Evolutionary conservation across 2,329 filamentous ascomycete genomes (phyloP).

Genomic region (Botryotinia narcissicola): DNA sequence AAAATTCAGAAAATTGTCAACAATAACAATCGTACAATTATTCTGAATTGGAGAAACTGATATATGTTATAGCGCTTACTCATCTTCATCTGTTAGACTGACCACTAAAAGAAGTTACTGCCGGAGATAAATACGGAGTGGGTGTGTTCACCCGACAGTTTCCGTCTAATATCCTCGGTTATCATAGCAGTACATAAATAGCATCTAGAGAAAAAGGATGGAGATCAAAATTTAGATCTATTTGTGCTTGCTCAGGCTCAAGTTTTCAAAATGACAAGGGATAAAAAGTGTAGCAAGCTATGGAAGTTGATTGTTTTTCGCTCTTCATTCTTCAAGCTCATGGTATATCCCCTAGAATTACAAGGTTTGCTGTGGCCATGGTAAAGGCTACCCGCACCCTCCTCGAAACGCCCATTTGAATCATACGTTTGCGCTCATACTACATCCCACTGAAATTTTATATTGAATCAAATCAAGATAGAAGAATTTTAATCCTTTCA

Average conservation of each 20-base stretch:
- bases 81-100: background rate
- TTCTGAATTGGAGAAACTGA: background rate
- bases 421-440: constrained; percentile 35
- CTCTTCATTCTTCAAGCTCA: constrained; percentile 15
- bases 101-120: background rate
- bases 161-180: background rate
- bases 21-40: background rate
- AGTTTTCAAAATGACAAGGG: background rate
- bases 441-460: constrained; percentile 20
- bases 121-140: background rate
- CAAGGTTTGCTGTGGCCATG: background rate
- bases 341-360: constrained; percentile 18
- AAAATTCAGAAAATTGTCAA: background rate
- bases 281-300: background rate
- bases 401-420: constrained; percentile 52
- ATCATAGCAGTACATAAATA: background rate
- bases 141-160: background rate
- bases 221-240: background rate
- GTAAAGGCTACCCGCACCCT: constrained; percentile 26
- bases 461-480: constrained; percentile 6
- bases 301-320: background rate
- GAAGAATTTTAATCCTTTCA: background rate
- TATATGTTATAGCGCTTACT: constrained; percentile 2
- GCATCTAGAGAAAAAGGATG: background rate
- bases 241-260: background rate